Evolutionary conservation across 2,329 filamentous ascomycete genomes (phyloP), one percentile per base, ranked within the genome.

Genomic region (Phaeosphaeriaceae sp.): DNA sequence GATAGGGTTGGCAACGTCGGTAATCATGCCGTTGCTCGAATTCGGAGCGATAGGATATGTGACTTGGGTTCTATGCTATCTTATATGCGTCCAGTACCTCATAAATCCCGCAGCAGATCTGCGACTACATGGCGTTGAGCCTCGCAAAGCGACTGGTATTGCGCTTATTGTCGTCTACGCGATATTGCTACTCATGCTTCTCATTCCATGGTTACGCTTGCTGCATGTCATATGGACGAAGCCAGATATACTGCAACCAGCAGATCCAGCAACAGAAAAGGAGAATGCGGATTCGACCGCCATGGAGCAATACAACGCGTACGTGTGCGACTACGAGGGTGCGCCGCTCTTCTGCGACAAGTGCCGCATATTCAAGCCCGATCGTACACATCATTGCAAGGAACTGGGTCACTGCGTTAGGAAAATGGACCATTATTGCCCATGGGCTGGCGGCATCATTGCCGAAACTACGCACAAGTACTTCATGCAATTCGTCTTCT

Each of bases 401-500:
- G 91, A 96, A 72, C 81, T 95, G 13, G 87, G 87, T 50, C 85
- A 92, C 45, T 98, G 94, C 71, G 90, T 96, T 21, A 81, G 85
- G 42, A 95, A 95, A 70, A 95, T 97, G 90, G 94, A 98, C 63
- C 94, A 98, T 73, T 95, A 93, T 70, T 99, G 95, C 71, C 95
- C 94, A 0, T 98, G 88, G 87, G 93, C 96, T n/a, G 94, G 94
- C 3, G 95, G 94, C 21, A 91, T 97, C 64, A 89, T 99, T 10
- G 90, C 88, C 0, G 93, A 97, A 75, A 93, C 88, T 1, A 82
- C 89, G 2, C 93, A 94, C 81, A 97, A 97, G 70, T 97, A 92
- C 78, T 98, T 99, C 72, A 81, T 93, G 11, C 95, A 97, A 66
- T 97, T 97, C 71, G 88, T 88, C 17, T 84, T 86, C 45, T 97